phyloP scores from a whole-genome alignment of 768 basidiomycete species.

The Strobilomyces echinocephalus region DNA sequence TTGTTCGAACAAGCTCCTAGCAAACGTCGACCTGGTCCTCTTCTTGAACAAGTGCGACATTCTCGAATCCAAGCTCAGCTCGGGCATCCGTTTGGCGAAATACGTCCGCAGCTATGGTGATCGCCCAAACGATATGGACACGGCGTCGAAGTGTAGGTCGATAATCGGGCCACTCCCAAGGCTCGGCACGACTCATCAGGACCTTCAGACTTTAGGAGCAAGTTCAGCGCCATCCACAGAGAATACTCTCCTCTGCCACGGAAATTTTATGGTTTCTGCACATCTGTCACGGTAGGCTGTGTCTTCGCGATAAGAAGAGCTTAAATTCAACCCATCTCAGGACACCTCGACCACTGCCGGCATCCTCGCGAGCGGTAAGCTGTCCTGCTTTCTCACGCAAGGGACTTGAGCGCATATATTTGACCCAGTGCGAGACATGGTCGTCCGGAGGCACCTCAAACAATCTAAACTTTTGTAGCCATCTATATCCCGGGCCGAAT shows the following conservation, averaged over 20 bases:
- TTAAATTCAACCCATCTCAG: conserved; percentile 29
- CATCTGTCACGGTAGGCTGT: conserved; percentile 59
- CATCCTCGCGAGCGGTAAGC: conserved; percentile 70
- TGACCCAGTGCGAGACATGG: conserved; percentile 69
- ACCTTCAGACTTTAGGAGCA: conserved; percentile 56
- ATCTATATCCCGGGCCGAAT: not conserved
- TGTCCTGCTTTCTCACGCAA: not conserved
- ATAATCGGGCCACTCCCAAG: not conserved
- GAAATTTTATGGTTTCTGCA: conserved; percentile 75
- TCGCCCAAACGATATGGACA: conserved; percentile 64
- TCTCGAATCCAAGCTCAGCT: conserved; percentile 56
- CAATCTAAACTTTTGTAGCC: conserved; percentile 63
- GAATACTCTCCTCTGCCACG: conserved; percentile 70
- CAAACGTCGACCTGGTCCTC: conserved; percentile 66
- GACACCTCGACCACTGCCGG: conserved; percentile 70
- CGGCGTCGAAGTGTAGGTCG: conserved; percentile 58
- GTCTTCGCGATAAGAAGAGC: not conserved
- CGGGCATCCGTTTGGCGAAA: conserved; percentile 59
- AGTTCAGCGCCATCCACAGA: conserved; percentile 71
- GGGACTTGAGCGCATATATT: not conserved
- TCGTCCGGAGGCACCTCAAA: conserved; percentile 71
- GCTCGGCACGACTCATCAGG: not conserved
- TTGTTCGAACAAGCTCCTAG: conserved; percentile 66
- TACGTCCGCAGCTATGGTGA: conserved; percentile 71
- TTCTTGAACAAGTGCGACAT: conserved; percentile 85